phyloP scores from a whole-genome alignment of 441 rosid genomes.

The Brassica hybrid region DNA sequence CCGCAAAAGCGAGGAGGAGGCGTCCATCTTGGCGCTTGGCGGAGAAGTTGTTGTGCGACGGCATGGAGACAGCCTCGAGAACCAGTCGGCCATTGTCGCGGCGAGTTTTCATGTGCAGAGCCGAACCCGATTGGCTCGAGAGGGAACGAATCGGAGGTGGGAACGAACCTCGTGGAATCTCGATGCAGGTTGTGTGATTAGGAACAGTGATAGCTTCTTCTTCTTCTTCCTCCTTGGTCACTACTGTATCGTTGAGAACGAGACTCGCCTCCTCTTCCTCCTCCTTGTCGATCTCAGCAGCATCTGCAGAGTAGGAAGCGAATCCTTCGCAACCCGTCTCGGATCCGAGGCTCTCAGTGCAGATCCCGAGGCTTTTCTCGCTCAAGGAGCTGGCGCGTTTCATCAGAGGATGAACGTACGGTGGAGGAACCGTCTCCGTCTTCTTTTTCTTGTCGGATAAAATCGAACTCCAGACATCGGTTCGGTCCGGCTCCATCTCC shows the following conservation, averaged over 20 bases:
- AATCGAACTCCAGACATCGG: constrained; percentile 72
- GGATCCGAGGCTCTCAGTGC: constrained; percentile 96
- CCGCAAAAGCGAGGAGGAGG: constrained; percentile 74
- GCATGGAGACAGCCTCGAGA: constrained; percentile 80
- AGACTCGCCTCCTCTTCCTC: constrained; percentile 35
- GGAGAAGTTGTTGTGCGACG: constrained; percentile 66
- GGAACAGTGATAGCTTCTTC: constrained; percentile 31
- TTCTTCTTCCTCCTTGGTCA: constrained; percentile 28
- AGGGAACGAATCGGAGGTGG: constrained; percentile 82
- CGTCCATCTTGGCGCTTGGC: constrained; percentile 85
- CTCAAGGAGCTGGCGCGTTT: constrained; percentile 63
- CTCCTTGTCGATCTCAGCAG: constrained; percentile 49
- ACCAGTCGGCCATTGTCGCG: constrained; percentile 87
- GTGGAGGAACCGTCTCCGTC: constrained; percentile 48
- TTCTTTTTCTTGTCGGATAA: constrained; percentile 52
- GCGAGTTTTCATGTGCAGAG: constrained; percentile 65
- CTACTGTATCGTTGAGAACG: constrained; percentile 1
- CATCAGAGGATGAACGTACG: constrained; percentile 73
- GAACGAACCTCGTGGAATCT: constrained; percentile 49
- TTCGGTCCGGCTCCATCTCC: constrained; percentile 44
- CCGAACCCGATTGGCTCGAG: constrained; percentile 52
- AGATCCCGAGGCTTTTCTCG: constrained; percentile 76
- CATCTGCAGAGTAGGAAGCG: constrained; percentile 55
- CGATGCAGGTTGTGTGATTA: constrained; percentile 4
- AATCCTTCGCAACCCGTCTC: constrained; percentile 92